A percentile compares a stretch with the other conserved stretches of the same genome.
phyloP scores from a whole-genome alignment of 805 yeast genomes.

The Scheffersomyces stipitis region DNA sequence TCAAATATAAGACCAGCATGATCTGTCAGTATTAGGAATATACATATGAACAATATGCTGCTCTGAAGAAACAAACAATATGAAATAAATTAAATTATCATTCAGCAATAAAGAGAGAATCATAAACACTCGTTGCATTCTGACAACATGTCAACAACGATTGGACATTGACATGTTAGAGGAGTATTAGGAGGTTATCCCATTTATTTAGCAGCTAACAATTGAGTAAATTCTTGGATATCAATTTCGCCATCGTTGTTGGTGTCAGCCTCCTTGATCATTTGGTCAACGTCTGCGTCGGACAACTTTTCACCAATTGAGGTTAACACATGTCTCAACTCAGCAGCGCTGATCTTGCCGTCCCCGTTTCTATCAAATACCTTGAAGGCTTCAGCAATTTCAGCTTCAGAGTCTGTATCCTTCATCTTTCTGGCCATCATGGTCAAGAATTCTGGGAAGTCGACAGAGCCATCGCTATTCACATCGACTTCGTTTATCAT shows the following conservation, averaged over 20 bases:
- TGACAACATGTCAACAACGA: too few species aligned
- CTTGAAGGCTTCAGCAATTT: conserved; percentile 94
- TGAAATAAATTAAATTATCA: too few species aligned
- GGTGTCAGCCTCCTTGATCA: conserved; percentile 93
- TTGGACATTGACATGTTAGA: too few species aligned
- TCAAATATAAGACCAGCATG: too few species aligned
- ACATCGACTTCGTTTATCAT: conserved; percentile 96
- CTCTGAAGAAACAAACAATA: too few species aligned
- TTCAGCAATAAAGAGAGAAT: too few species aligned
- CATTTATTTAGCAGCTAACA: conserved; percentile 70
- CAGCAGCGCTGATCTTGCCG: conserved; percentile 95
- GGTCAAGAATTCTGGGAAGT: conserved; percentile 49
- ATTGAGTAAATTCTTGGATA: conserved; percentile 92
- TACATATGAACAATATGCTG: too few species aligned
- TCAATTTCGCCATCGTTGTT: conserved; percentile 97
- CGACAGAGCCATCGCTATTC: conserved; percentile 80
- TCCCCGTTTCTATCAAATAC: conserved; percentile 96
- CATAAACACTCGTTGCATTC: too few species aligned
- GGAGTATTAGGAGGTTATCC: too few species aligned
- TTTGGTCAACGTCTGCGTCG: conserved; percentile 95
- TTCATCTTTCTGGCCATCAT: conserved; percentile 66
- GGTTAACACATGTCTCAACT: conserved; percentile 93
- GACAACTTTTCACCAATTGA: conserved; percentile 96
- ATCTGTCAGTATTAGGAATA: too few species aligned
- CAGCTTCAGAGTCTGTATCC: conserved; percentile 96